Evolutionary conservation across 2,329 filamentous ascomycete genomes (phyloP).

Genomic region (Botrytis aclada): DNA sequence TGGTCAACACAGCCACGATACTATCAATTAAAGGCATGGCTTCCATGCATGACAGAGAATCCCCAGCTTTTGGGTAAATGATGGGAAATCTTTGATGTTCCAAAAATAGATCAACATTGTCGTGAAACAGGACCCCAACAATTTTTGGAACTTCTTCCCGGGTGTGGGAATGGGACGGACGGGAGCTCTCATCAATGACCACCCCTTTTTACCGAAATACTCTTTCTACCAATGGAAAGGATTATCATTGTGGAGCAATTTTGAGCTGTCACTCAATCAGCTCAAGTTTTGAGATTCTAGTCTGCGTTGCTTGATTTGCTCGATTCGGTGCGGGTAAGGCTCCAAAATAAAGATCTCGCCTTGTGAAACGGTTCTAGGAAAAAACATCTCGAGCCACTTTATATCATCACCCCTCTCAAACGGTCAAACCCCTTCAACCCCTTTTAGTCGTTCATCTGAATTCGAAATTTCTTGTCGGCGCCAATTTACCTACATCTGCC

Average conservation of each 20-base stretch:
- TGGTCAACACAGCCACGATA: conserved; percentile 1
- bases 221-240: not conserved
- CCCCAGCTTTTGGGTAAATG: not conserved
- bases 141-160: not conserved
- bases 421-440: not conserved
- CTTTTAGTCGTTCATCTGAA: not conserved
- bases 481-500: not conserved
- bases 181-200: not conserved
- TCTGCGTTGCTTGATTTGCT: not conserved
- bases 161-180: not conserved
- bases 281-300: not conserved
- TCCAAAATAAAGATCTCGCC: conserved; percentile 1
- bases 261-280: not conserved
- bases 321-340: not conserved
- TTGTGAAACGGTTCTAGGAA: not conserved
- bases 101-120: not conserved
- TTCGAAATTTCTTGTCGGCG: not conserved
- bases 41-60: not conserved
- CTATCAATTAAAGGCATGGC: not conserved
- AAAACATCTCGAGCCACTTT: not conserved
- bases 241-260: not conserved
- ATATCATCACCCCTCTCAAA: not conserved
- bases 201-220: not conserved
- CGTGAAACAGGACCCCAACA: not conserved
- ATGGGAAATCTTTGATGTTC: not conserved